These are phyloP conservation scores for Abrus precatorius DNA, from an alignment of 306 rosid species.

Conservation along the genomic window DNA sequence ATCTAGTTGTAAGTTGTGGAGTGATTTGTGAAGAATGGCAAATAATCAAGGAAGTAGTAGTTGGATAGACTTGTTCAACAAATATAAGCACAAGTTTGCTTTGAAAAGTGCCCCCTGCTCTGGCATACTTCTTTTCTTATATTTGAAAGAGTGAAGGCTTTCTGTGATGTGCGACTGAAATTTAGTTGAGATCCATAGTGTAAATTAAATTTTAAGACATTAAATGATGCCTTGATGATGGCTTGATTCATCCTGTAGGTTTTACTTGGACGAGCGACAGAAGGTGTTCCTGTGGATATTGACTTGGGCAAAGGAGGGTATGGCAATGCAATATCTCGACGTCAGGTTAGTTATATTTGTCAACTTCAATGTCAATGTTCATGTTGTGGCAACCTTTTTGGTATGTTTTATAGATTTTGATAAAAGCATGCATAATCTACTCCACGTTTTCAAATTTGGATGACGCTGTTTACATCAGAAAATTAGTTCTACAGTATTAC, in stretches of 20 bases:
- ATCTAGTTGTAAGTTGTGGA: constrained; percentile 39
- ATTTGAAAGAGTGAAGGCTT: constrained; percentile 6
- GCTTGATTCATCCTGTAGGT: constrained; percentile 62
- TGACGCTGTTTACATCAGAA: background rate
- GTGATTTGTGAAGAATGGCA: constrained; percentile 27
- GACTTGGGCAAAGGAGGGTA: constrained; percentile 87
- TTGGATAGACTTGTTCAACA: constrained; percentile 28
- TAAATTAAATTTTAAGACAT: constrained; percentile 26
- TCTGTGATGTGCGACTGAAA: constrained; percentile 23
- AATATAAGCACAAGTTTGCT: constrained; percentile 33
- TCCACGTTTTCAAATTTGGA: constrained; percentile 28
- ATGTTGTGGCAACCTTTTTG: constrained; percentile 27
- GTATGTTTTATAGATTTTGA: constrained; percentile 32
- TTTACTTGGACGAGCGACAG: constrained; percentile 88
- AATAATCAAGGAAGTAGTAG: constrained; percentile 22
- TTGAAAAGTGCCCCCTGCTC: constrained; percentile 1
- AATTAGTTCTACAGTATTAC: constrained; percentile 24
- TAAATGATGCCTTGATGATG: constrained; percentile 37
- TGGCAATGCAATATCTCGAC: constrained; percentile 83
- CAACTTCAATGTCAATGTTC: constrained; percentile 7
- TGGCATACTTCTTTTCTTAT: background rate
- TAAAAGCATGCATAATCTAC: constrained; percentile 31
- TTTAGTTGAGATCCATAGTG: constrained; percentile 35
- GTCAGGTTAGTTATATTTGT: constrained; percentile 71
- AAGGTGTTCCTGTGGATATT: constrained; percentile 76